Base-by-base conservation (phyloP, 1,284 basidiomycete genomes). In the Testicularia cyperi region DNA sequence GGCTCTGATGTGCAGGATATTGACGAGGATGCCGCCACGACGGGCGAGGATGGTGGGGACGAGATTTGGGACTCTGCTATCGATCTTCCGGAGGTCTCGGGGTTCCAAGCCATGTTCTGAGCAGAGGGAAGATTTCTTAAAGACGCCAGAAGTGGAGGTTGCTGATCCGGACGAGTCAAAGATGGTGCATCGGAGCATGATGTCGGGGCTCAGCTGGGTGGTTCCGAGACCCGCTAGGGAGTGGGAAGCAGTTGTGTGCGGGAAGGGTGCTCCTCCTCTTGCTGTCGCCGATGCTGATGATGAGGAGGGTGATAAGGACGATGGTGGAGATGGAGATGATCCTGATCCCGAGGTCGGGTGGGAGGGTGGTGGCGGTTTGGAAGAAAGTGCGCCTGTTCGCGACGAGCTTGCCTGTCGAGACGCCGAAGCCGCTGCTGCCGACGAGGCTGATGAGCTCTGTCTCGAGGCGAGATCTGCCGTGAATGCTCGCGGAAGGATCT, bases 81-180 rank as follows among this genome's bases (percentile, higher is more conserved):
- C 94, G 68, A 98, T 90, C 80, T 96, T 96, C 46, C 94, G 86
- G 30, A 98, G 81, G 79, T 98, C 94, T 80, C 94, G 87, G 58
- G 91, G 88, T 88, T 96, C 49, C 44, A 97, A 79, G 65, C 86
- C 84, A 77, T 96, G 89, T 74, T 92, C 88, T 30, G 83, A 79
- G 78, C 90, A 92, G 39, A 98, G 81, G 69, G 92, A 88, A 31
- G 87, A 85, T 78, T 88, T 90, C 70, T 87, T 89, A 78, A 94
- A 92, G 68, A 88, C 85, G 18, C 91, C 90, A 29, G 89, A 91
- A 44, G 91, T 90, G 22, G 86, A 89, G 76, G 88, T 88, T 65
- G 95, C 89, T 16, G 45, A 45, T 1, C 70, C 70, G 5, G 48
- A 36, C 3, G 54, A 42, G 36, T 72, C 70, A n/a, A 72, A 63